Evolutionary conservation across 352 stramenopile species (phyloP), one percentile per base, ranked within the genome.

Genomic region (Phytopythium oedochilum): DNA sequence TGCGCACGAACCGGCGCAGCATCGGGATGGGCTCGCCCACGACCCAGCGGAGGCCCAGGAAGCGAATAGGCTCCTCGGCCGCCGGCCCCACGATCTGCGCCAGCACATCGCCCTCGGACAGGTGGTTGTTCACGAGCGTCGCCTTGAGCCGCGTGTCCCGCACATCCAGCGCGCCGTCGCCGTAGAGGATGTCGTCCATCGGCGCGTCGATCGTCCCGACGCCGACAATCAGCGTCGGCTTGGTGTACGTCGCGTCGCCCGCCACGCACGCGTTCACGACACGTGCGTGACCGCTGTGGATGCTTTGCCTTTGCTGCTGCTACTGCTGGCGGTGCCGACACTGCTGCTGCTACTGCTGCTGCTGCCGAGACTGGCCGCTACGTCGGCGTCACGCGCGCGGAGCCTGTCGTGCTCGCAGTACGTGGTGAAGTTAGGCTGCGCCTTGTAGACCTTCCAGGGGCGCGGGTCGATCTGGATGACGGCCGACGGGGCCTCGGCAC

Each of bases 111-210:
- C 59, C 57, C 38, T 71, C 14, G 43, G 57, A 26, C 63, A 79
- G 69, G 40, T 73, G 66, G 57, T 71, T 70, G 68, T 73, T 63
- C 38, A 73, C 62, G 0, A 68, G 54, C 12, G 56, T 56, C 11
- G 59, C 57, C 31, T 68, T 73, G 12, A 71, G 61, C 23, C 60
- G 64, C 64, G 70, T 68, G 12, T 55, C 35, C 36, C 65, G 61
- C 45, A 56, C 68, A 40, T 64, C 54, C 34, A 61, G 49, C 53
- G 66, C 60, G 49, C 61, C 64, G 44, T 71, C 45, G 11, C 74
- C 74, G 59, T 73, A 79, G 40, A 84, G 67, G 42, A 79, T 49
- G 36, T 84, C 71, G 18, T 65, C 73, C 14, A 83, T 61, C 1
- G 70, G 60, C 32, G 70, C 75, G 18, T 78, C 61, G 20, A 81